These are phyloP conservation scores for Metrosideros polymorpha DNA, from an alignment of 441 rosid genomes.

Conservation along the genomic window DNA sequence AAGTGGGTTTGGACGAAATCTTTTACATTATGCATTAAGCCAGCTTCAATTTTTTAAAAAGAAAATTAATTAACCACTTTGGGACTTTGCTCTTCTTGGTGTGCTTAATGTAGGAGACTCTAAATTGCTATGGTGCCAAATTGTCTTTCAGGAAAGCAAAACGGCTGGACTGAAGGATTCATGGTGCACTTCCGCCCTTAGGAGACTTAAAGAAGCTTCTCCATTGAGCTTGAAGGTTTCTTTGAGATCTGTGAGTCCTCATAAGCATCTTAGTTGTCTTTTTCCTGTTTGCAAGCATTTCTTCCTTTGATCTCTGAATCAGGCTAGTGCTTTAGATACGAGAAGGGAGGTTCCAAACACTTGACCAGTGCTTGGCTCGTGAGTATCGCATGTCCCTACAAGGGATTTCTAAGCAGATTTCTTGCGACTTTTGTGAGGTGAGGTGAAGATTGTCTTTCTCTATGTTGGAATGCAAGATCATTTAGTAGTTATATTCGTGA, in stretches of 20 bases:
- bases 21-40: neutral
- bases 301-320: neutral
- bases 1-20: neutral
- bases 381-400: slow-evolving; percentile 85
- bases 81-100: neutral
- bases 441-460: neutral
- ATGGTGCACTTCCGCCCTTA: slow-evolving; percentile 59
- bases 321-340: slow-evolving; percentile 40
- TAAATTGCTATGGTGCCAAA: neutral
- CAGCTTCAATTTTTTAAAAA: neutral
- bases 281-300: neutral
- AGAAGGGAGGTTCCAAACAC: slow-evolving; percentile 73
- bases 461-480: no score
- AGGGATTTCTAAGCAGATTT: slow-evolving; percentile 43
- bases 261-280: neutral
- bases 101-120: neutral
- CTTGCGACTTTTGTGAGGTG: slow-evolving; percentile 73
- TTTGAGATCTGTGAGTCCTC: slow-evolving; percentile 72
- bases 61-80: no score
- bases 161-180: slow-evolving; percentile 46
- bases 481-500: neutral
- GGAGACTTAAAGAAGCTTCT: slow-evolving; percentile 65
- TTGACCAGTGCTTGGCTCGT: slow-evolving; percentile 71
- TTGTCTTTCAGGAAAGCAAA: slow-evolving; percentile 42
- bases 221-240: slow-evolving; percentile 90